Evolutionary conservation across 371 early-diverging fungal genomes (phyloP).

Genomic region (Smittium culicis): DNA sequence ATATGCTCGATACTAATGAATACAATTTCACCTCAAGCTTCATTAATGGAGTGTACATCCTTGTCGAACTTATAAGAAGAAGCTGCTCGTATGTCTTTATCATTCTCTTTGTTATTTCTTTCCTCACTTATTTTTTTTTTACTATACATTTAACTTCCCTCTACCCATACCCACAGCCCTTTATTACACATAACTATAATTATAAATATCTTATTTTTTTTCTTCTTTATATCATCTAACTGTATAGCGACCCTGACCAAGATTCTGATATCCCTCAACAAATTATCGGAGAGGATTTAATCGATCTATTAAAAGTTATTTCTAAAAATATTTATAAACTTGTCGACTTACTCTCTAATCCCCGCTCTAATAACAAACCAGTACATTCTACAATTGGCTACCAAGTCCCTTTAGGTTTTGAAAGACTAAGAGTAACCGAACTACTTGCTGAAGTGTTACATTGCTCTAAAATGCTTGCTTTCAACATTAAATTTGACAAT

Average conservation of each 20-base stretch:
- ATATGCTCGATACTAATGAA: conserved; percentile 69
- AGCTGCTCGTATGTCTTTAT: conserved; percentile 41
- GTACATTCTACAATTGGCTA: conserved; percentile 23
- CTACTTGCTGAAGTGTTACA: conserved; percentile 88
- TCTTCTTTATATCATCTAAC: background rate
- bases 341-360: conserved; percentile 20
- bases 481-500: conserved; percentile 32
- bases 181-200: background rate
- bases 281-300: conserved; percentile 35
- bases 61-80: conserved; percentile 88
- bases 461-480: conserved; percentile 63
- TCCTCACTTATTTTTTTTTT: no score
- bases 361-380: conserved; percentile 18
- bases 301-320: conserved; percentile 66
- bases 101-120: no score
- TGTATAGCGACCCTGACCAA: conserved; percentile 11
- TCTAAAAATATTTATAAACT: conserved; percentile 40
- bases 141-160: no score
- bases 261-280: background rate
- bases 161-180: background rate
- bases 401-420: conserved; percentile 70
- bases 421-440: conserved; percentile 84
- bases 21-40: conserved; percentile 68
- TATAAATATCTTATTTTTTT: background rate
- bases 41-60: conserved; percentile 78